Base-by-base conservation (phyloP, 345 rosid species). In the Hypericum perforatum region DNA sequence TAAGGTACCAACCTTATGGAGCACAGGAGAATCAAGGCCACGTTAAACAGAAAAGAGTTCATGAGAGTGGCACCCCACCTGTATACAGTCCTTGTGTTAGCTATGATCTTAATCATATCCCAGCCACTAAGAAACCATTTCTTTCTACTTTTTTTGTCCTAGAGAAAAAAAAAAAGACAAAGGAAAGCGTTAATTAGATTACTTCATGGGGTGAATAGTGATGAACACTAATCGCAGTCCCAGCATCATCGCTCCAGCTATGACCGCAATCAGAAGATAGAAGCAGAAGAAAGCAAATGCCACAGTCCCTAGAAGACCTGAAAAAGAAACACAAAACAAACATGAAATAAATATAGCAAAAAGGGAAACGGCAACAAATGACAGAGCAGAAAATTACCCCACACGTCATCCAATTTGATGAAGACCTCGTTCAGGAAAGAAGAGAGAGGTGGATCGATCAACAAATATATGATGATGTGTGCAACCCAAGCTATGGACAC, bases 51-150 rank as follows among this genome's bases (percentile, higher is more conserved):
- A 66, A 94, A 94, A 8, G 96, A 94, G 75, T 86, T 94, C 99
- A 89, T 89, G 32, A 89, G 75, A 60, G 99, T 94, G 13, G 92
- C 97, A 68, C 99, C 99, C 99, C 99, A 89, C 80, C 99, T 89
- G 81, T 38, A 46, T 57, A 64, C 66, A 40, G 60, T 57, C 41
- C 53, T 46, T 42, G 4, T 16, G 11, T 14, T 16, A 49, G 13
- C 16, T 3, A 22, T 11, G 5, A 41, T 22, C 13, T 49, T 40
- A 50, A 41, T 22, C 13, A 53, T 40, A 50, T 44, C 43, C 39
- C 16, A 64, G 55, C 48, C 7, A 59, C 61, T 68, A 46, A 15
- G 53, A 42, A 16, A 46, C 12, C 22, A 13, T 6, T 46, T 5
- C 15, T 16, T 10, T 13, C 29, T 32, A 46, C 50, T 46, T 8